Percentiles rank a stretch among this genome's conserved stretches.
Conservation (phyloP, 2,329 filamentous ascomycete species). For the Nemania serpens region DNA sequence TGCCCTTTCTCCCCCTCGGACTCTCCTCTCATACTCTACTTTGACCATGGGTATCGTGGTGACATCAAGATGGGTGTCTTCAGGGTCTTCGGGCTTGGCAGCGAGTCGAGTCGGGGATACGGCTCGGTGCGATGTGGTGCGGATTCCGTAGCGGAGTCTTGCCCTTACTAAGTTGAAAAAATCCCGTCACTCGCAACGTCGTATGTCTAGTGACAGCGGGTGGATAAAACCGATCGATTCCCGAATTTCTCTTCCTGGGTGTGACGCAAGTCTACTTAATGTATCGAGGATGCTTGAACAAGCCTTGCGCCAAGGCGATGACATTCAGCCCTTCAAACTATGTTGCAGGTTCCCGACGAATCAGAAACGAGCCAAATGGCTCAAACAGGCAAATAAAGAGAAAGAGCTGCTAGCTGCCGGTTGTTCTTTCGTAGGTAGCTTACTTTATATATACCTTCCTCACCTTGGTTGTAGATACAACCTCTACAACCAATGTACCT, state of each 20-base stretch:
- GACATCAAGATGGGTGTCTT: not conserved
- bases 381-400: slow-evolving; percentile 18
- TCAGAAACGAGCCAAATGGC: slow-evolving; percentile 10
- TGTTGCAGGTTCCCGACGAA: slow-evolving; percentile 9
- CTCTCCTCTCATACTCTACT: not conserved
- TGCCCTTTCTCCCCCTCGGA: not conserved
- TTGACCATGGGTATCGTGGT: slow-evolving; percentile 1
- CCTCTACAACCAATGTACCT: too few species aligned
- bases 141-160: not conserved
- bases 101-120: not conserved
- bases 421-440: too few species aligned
- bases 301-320: slow-evolving; percentile 22
- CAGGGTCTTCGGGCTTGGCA: not conserved
- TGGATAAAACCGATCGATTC: not conserved
- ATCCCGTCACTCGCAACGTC: not conserved
- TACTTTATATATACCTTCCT: not conserved
- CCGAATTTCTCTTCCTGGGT: too few species aligned
- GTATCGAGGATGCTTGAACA: slow-evolving; percentile 16
- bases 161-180: not conserved
- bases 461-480: too few species aligned
- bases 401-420: too few species aligned
- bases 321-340: not conserved
- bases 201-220: not conserved
- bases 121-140: not conserved
- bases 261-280: not conserved